Evolutionary conservation across 2,329 filamentous ascomycete genomes (phyloP), one percentile per base, ranked within the genome.

Genomic region (Sarocladiaceae sp.): DNA sequence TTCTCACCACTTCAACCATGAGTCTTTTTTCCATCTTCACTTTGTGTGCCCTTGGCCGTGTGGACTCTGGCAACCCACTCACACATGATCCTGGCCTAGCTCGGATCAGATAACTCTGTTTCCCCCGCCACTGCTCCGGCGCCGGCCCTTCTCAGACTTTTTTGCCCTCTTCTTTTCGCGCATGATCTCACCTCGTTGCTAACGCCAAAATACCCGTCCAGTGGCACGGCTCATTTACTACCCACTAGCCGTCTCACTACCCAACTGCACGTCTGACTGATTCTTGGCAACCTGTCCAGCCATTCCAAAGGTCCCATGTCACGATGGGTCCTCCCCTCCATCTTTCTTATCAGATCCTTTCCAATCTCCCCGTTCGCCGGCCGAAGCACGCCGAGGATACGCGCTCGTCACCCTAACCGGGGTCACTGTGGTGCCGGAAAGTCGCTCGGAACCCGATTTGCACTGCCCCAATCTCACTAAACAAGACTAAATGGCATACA

Each of bases 91-190:
- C 40, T 44, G 20, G 40, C 37, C 37, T 46, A 46, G 40, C 40
- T 46, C 44, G 44, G 44, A 48, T 48, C 44, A 48, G 44, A 48
- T 48, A 48, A 48, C 44, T 48, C 44, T 26, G 5, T 44, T 44
- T 23, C 23, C 40, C 40, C 40, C 40, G 18, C 10, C 3, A 23
- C 40, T 26, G 40, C 26, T 48, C 44, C 44, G 44, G 44, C 44
- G n/a, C 26, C 44, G 44, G 44, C 44, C 22, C n/a, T n/a, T n/a
- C n/a, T n/a, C n/a, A n/a, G n/a, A n/a, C n/a, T n/a, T n/a, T n/a
- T n/a, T n/a, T 15, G 37, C 37, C 12, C 18, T 23, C 20, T 40
- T 22, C 23, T 22, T n/a, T n/a, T n/a, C n/a, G n/a, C n/a, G n/a
- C n/a, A n/a, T n/a, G n/a, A n/a, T n/a, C n/a, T n/a, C n/a, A n/a